Base-by-base conservation (phyloP, 805 yeast genomes). In the Wickerhamomyces strasburgensis region DNA sequence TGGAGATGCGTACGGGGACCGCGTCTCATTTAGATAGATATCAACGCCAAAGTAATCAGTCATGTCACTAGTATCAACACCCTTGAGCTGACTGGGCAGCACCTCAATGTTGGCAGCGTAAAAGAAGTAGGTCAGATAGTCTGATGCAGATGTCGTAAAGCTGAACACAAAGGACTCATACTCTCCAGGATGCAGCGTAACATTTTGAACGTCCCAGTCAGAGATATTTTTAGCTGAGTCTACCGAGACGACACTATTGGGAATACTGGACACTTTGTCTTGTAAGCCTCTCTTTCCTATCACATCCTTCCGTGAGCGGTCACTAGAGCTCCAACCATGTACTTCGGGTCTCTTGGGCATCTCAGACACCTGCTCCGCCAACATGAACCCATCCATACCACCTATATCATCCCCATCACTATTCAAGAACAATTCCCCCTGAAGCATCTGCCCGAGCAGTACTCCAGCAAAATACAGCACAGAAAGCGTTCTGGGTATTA, bases 101-200 rank as follows among this genome's bases (percentile, higher is more conserved):
- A 32, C 4, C 14, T 23, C 29, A 30, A 44, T 17, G 35, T 47
- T 36, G 29, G 44, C 46, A 34, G 44, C 33, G 33, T 45, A 16
- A 39, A 34, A 35, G 35, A 16, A 34, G 15, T 29, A 4, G 15
- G 42, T 35, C 31, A 47, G 27, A 21, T 29, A 34, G 5, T 28
- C 4, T 1, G 6, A 29, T 8, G 8, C 26, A 1, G 27, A 5
- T 2, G 48, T 46, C 5, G 46, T 39, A 40, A 46, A 51, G 21
- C 46, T 38, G 19, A 32, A 51, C 2, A 43, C 41, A 16, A 34
- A 44, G 13, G 37, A 21, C 11, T 39, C 34, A 9, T 41, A 23
- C 14, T 43, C 29, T 1, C 54, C 56, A 2, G 56, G 54, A 10
- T 23, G 30, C 4, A 49, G 18, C 11, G 36, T 14, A 1, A 51